Conservation (phyloP, 306 rosid genomes). For the Nissolia schottii region DNA sequence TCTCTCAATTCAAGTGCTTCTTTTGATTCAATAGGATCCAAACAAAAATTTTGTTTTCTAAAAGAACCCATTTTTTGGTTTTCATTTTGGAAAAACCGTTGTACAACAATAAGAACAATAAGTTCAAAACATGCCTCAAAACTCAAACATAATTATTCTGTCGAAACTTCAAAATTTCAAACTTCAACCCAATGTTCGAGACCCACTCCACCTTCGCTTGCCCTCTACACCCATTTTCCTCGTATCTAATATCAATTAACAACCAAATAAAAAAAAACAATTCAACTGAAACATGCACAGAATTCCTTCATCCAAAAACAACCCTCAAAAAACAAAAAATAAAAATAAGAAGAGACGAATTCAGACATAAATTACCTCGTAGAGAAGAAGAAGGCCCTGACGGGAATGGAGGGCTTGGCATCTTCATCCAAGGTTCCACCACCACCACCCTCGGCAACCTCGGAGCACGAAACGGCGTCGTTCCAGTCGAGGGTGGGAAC, state of each 20-base stretch:
- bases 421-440: constrained; percentile 42
- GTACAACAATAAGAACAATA: not conserved
- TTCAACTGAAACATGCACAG: not conserved
- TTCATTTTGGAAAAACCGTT: not conserved
- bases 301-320: not conserved
- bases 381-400: constrained; percentile 81
- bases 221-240: not conserved
- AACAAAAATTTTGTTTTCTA: not conserved
- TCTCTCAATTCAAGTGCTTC: not conserved
- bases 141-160: too few species aligned
- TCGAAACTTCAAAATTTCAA: too few species aligned
- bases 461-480: constrained; percentile 66
- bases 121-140: not conserved
- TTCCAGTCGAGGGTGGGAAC: constrained; percentile 56
- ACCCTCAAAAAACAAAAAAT: not conserved
- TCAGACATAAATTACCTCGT: constrained; percentile 39
- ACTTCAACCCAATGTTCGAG: not conserved
- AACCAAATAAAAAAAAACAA: not conserved
- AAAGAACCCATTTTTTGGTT: not conserved
- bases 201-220: not conserved
- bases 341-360: too few species aligned
- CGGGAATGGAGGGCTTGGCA: constrained; percentile 59
- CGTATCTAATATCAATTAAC: not conserved
- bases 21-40: not conserved
- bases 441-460: constrained; percentile 37